Evolutionary conservation across 768 basidiomycete genomes (phyloP), one percentile per base, ranked within the genome.

Genomic region (Lactifluus subvellereus): DNA sequence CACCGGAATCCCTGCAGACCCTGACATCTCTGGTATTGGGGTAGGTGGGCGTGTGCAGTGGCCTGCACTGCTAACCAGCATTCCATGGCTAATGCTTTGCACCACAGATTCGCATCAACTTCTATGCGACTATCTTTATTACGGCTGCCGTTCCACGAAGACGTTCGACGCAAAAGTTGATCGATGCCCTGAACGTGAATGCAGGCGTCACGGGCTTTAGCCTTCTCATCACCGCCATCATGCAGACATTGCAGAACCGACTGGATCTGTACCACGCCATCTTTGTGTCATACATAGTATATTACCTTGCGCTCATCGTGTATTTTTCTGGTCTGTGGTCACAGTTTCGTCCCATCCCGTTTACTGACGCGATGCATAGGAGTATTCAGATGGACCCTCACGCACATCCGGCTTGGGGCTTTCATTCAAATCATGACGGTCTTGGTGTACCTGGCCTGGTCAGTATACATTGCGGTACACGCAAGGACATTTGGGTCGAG

Each of bases 221-320:
- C 38, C 20, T 16, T 16, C n/a, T 55, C 40, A 20, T 30, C 40
- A 55, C 38, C 40, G 38, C 22, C 20, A 55, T 55, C 54, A 18
- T 55, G 6, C 38, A 30, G 40, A 55, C 40, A 20, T 1, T 18
- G 13, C 54, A 55, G 22, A 55, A 30, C 38, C 37, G 35, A 30
- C 54, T 54, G 20, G 54, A 54, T 30, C 54, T 54, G 14, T 57
- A 33, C 45, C 33, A 57, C 32, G 42, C 56, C 40, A 57, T 47
- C 43, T 57, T 57, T 32, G 47, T 47, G 54, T 9, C 54, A 7
- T 38, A 33, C 27, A 42, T 42, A 1, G n/a, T 33, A 22, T 56
- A 47, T 30, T 42, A 18, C 27, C 40, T 47, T 30, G 47, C 47
- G 47, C 10, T 48, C 22, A 48, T 48, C 47, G 22, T 16, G 14